Evolutionary conservation across 139 green algal genomes (phyloP), one percentile per base, ranked within the genome.

Genomic region (Coccomyxa sp.): DNA sequence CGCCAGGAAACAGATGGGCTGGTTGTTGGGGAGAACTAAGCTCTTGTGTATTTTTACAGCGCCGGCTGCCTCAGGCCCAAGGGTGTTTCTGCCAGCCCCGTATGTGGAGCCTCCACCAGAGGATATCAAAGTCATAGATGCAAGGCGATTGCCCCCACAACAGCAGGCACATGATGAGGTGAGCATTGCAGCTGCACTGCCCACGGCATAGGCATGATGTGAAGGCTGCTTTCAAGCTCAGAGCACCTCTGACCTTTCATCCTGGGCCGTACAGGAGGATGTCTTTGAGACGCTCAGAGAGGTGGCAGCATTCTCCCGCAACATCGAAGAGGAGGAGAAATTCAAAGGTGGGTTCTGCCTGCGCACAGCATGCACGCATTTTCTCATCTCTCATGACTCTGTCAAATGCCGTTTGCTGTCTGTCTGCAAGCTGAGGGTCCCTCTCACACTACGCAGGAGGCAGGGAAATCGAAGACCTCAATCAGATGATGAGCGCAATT

Each of bases 261-360:
- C 3, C 38, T 80, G 36, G 55, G 2, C 55, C 24, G 12, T 73
- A 34, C 76, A 85, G 68, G 77, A 83, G 12, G 84, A 82, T 16
- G 86, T 82, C 8, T 78, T 58, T n/a, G 76, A 79, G 68, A 54
- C 78, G 70, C 79, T 81, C 34, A 84, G 83, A 16, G 88, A 84
- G n/a, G 84, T 92, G 58, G 88, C 84, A 14, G 86, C 86, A 0
- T 91, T 89, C 70, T 85, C 86, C 0, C 79, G 79, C n/a, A 31
- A 77, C 37, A 33, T 39, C 54, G 70, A n/a, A 12, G 24, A 54
- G 35, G 10, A 54, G 37, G n/a, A 10, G 29, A 39, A 34, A 76
- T n/a, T n/a, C n/a, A n/a, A n/a, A n/a, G n/a, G n/a, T n/a, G n/a
- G n/a, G n/a, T n/a, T n/a, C n/a, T n/a, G n/a, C n/a, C n/a, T n/a